Evolutionary conservation across 2,329 filamentous ascomycete genomes (phyloP), one percentile per base, ranked within the genome.

Genomic region (Pyrenochaeta sp.): DNA sequence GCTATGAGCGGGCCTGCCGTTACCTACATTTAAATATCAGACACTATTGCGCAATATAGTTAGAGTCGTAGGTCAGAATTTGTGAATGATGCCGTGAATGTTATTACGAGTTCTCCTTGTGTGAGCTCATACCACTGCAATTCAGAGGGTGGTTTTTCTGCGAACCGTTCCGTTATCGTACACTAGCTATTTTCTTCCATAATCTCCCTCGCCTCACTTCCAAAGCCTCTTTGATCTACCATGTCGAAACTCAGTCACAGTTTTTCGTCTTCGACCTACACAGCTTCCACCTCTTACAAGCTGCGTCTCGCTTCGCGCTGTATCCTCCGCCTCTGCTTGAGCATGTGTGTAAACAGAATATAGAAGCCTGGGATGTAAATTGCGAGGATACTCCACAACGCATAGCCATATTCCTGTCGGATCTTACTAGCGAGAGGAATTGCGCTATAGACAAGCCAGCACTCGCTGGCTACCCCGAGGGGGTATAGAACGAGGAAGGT

Each of bases 401-500:
- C 81, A 69, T 83, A 89, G 53, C 84, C 85, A 70, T 83, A 87
- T 71, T 78, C 79, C 62, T 74, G 81, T 71, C 79, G 81, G 65
- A 77, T 81, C 65, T 80, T 76, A 63, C 69, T 80, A 48, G 87
- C 87, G 2, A 90, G 88, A 12, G 79, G 83, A 48, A 90, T 85
- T 1, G 91, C 88, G 55, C 84, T 82, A 74, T 88, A 92, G 51
- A 98, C 88, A 71, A 97, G 84, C 78, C 85, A 87, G 71, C 90
- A 91, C 84, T 99, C 95, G 80, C 91, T 95, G 40, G 86, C 83
- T 73, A 98, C 97, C 42, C 95, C 95, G 58, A 98, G 77, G 0
- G 95, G 95, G 79, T 99, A 99, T 24, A 99, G 86, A 37, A 97
- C 81, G 71, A 92, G 92, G 80, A 99, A 99, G 7, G 91, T 93